Evolutionary conservation across 1,284 basidiomycete genomes (phyloP).

Genomic region (Marasmius fiardii): DNA sequence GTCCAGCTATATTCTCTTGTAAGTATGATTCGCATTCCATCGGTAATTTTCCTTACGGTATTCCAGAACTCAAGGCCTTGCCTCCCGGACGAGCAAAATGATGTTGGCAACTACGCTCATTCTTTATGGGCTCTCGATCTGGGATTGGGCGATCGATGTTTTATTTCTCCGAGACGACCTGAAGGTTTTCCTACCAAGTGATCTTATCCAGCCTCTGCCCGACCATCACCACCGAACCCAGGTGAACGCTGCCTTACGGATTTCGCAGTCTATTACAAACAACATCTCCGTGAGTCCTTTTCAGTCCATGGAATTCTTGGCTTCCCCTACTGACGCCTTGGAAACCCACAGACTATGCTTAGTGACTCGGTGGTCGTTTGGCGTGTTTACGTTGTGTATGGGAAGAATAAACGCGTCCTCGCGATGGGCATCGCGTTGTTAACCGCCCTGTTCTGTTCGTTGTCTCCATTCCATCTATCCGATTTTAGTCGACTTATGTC

Average conservation of each 20-base stretch:
- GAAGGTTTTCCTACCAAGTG: constrained; percentile 10
- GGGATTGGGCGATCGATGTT: constrained; percentile 15
- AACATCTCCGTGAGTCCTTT: constrained; percentile 11
- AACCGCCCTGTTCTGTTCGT: constrained; percentile 3
- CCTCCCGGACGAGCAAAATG: constrained; percentile 8
- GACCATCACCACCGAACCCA: constrained; percentile 1
- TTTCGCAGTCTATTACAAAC: constrained; percentile 11
- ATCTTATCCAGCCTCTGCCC: constrained; percentile 8
- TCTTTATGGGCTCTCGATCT: constrained; percentile 11
- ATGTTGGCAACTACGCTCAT: constrained; percentile 10
- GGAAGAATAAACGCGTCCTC: constrained; percentile 5
- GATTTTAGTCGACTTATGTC: neutral
- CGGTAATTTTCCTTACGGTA: too few species aligned
- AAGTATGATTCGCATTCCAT: too few species aligned
- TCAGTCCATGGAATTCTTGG: neutral
- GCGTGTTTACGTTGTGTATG: constrained; percentile 10
- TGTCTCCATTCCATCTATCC: neutral
- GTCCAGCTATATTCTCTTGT: constrained; percentile 11
- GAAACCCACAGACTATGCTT: constrained; percentile 8
- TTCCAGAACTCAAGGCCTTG: constrained; percentile 9
- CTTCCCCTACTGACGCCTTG: too few species aligned
- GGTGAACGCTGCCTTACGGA: constrained; percentile 8
- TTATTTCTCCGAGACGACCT: constrained; percentile 10
- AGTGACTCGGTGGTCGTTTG: constrained; percentile 13
- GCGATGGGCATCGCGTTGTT: neutral